A percentile compares a stretch with the other conserved stretches of the same genome.
Conservation (phyloP, 2,329 filamentous ascomycete species). For the Claviceps africana region DNA sequence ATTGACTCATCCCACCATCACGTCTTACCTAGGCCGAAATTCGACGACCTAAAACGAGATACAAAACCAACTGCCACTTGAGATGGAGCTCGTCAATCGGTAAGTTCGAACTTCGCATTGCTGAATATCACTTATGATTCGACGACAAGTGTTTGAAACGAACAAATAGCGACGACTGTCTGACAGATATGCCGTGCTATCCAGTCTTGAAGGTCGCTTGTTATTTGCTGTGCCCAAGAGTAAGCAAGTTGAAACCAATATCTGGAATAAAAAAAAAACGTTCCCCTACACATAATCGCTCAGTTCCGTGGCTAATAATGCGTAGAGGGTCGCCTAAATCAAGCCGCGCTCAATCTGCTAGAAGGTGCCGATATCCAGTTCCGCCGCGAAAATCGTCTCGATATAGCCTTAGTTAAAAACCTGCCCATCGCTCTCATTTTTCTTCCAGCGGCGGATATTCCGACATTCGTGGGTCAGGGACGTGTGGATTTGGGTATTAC, state of each 20-base stretch:
- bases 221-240: constrained; percentile 98
- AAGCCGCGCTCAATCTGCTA: constrained; percentile 77
- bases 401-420: constrained; percentile 97
- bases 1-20: background rate
- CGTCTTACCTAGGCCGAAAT: background rate
- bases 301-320: background rate
- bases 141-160: background rate
- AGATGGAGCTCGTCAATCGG: constrained; percentile 42
- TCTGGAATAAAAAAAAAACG: background rate
- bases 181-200: background rate
- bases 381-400: constrained; percentile 82
- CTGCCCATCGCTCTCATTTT: constrained; percentile 90
- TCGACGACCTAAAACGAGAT: background rate
- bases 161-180: background rate
- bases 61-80: background rate
- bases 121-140: background rate
- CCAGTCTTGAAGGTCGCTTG: constrained; percentile 77
- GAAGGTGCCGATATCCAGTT: constrained; percentile 94
- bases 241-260: constrained; percentile 31
- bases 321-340: constrained; percentile 74
- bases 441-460: constrained; percentile 92
- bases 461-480: constrained; percentile 91
- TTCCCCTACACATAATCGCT: background rate
- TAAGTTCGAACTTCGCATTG: constrained; percentile 17
- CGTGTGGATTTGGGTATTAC: constrained; percentile 91